Conservation (phyloP, 2,329 filamentous ascomycete species). For the Dactylellina drechsleri region DNA sequence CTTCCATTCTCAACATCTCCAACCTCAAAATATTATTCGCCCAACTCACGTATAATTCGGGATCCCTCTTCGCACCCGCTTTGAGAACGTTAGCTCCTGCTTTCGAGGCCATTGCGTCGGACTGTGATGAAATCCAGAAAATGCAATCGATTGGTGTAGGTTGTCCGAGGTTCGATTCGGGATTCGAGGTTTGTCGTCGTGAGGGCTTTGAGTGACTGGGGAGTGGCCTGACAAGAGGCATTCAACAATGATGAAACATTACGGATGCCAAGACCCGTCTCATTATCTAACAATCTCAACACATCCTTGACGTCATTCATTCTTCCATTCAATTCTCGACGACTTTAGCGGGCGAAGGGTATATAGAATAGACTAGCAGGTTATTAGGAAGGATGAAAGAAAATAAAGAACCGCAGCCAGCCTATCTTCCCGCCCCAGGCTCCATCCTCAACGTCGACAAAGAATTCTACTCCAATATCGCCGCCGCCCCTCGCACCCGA, state of each 20-base stretch:
- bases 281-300: slow-evolving; percentile 44
- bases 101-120: slow-evolving; percentile 51
- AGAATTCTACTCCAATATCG: slow-evolving; percentile 22
- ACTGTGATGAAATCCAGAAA: slow-evolving; percentile 4
- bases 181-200: slow-evolving; percentile 20
- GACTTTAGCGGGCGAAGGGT: no score
- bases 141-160: slow-evolving; percentile 21
- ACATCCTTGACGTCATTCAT: slow-evolving; percentile 12
- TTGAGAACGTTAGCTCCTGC: slow-evolving; percentile 63
- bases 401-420: slow-evolving; percentile 23
- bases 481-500: slow-evolving; percentile 16
- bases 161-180: slow-evolving; percentile 36
- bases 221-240: slow-evolving; percentile 47
- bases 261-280: slow-evolving; percentile 26
- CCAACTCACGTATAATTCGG: slow-evolving; percentile 76
- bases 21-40: not conserved
- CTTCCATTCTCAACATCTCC: slow-evolving; percentile 2
- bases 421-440: slow-evolving; percentile 21
- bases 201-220: slow-evolving; percentile 18
- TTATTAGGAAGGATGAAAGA: no score
- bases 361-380: no score
- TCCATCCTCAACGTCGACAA: slow-evolving; percentile 38
- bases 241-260: slow-evolving; percentile 52
- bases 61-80: slow-evolving; percentile 74
- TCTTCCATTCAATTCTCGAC: no score